Base-by-base conservation (phyloP, 106 monocot genomes). In the Iris macrosiphon region DNA sequence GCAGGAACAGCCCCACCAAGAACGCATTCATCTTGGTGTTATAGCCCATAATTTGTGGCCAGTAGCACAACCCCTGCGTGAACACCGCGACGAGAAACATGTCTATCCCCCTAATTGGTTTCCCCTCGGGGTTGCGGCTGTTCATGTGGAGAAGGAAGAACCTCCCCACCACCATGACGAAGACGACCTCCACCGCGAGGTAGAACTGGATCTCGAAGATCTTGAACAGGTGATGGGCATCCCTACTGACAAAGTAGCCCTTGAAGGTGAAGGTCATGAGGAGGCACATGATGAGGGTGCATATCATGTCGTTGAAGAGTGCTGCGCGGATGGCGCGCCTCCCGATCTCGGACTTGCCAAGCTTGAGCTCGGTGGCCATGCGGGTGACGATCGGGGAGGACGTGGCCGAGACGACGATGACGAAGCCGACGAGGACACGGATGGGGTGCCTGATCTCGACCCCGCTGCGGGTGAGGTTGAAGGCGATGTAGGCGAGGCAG, bases 301-400 rank as follows among this genome's bases (percentile, higher is more conserved):
- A 61, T 27, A 70, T 37, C 70, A 91, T 69, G 72, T 91, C 91
- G 20, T 54, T 72, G 68, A 63, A 31, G 40, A 91, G 32, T 22
- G 68, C 78, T 13, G 81, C 61, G 2, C 49, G 43, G 40, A 91
- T 66, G 23, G 75, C 72, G 3, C 73, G 49, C 7, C 78, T 71
- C 2, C 91, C 85, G 3, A 81, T 60, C 18, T 68, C 78, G 10
- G 85, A 82, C 62, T 72, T 78, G 32, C 78, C 64, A 60, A 91
- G 74, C 75, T 91, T 91, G 58, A 85, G 81, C 57, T 85, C 81
- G 17, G 81, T 78, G 50, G 68, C 67, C 41, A 81, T 62, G 30
- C 85, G 73, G 46, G 85, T 79, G 63, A 91, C 63, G 38, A 81
- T 33, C 8, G 81, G 75, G 52, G 85, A 85, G 12, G 80, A 60